Base-by-base conservation (phyloP, 1,139 yeast species). In the Lodderomyces margitis region DNA sequence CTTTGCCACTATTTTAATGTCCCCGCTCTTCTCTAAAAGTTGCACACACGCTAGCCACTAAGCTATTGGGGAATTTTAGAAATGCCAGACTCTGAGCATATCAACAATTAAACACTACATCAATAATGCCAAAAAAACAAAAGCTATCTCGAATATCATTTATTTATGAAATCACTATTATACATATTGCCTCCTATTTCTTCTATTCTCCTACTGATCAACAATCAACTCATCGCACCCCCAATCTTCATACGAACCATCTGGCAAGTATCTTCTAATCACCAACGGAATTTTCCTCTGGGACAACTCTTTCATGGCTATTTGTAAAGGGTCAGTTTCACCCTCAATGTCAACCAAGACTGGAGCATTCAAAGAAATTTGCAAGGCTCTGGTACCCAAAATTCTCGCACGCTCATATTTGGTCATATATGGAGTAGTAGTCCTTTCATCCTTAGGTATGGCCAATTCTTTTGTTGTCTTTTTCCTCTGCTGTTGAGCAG, bases 381-480 rank as follows among this genome's bases (percentile, higher is more conserved):
- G 98, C 51, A 92, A 71, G 1, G 98, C 98, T 55, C 98, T 79
- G 9, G 98, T 92, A 25, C 98, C 98, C 55, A 92, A 76, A 47
- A 92, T 88, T 68, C 98, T 80, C 8, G 98, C 98, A 56, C 97
- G 80, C 70, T 92, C 98, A 62, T 92, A 92, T 61, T 92, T 92
- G 46, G 98, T 92, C 98, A 92, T 89, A 62, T 92, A 92, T 40
- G 99, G 99, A 10, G 99, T 92, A 17, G 99, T 92, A 32, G 89
- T 78, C 61, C 99, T 78, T 48, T 87, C 72, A 15, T 87, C 96
- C 56, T 80, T 87, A 41, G 97, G 87, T 46, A 92, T 89, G 12
- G 98, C 95, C 55, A 88, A 77, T 53, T 87, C 95, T 55, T 78
- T 83, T 44, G 80, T 74, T 15, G 95, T 80, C 64, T 80, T 86